A percentile compares a stretch with the other conserved stretches of the same genome.
phyloP scores from a whole-genome alignment of 768 basidiomycete genomes.

The Leccinum subgranulosum region DNA sequence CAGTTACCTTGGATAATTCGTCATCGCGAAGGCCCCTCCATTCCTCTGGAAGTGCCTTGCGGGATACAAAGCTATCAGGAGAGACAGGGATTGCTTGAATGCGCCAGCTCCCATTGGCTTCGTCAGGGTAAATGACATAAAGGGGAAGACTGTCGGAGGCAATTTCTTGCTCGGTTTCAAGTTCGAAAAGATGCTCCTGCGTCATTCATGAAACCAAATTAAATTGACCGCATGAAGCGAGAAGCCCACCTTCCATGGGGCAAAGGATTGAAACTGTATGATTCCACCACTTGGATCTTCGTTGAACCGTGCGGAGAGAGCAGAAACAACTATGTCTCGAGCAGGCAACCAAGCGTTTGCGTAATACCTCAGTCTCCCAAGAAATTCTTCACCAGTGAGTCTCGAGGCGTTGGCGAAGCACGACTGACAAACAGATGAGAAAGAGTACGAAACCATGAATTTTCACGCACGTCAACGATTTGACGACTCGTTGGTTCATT shows the following conservation, averaged over 20 bases:
- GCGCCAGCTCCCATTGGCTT: slow-evolving; percentile 73
- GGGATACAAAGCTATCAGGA: slow-evolving; percentile 82
- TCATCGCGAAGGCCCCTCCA: slow-evolving; percentile 95
- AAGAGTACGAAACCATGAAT: slow-evolving; percentile 1
- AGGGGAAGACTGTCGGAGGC: slow-evolving; percentile 53
- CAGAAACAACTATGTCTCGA: slow-evolving; percentile 68
- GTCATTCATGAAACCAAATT: slow-evolving; percentile 12
- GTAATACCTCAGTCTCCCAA: slow-evolving; percentile 76
- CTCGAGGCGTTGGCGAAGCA: slow-evolving; percentile 77
- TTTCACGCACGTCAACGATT: slow-evolving; percentile 63
- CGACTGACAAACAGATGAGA: slow-evolving; percentile 40
- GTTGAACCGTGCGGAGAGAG: slow-evolving; percentile 50
- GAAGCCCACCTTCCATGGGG: slow-evolving; percentile 78
- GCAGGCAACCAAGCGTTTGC: slow-evolving; percentile 92
- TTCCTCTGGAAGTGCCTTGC: slow-evolving; percentile 87
- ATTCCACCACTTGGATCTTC: slow-evolving; percentile 75
- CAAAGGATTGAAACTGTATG: slow-evolving; percentile 73
- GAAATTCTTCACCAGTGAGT: slow-evolving; percentile 84
- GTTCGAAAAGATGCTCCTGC: slow-evolving; percentile 87
- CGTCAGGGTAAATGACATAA: slow-evolving; percentile 91
- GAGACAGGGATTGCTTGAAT: slow-evolving; percentile 87
- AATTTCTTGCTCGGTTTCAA: slow-evolving; percentile 61
- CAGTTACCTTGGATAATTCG: slow-evolving; percentile 64
- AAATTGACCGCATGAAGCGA: background rate
- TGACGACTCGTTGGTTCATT: slow-evolving; percentile 72